Evolutionary conservation across 192 early-diverging fungal genomes (phyloP).

Genomic region (Coemansia sp.): DNA sequence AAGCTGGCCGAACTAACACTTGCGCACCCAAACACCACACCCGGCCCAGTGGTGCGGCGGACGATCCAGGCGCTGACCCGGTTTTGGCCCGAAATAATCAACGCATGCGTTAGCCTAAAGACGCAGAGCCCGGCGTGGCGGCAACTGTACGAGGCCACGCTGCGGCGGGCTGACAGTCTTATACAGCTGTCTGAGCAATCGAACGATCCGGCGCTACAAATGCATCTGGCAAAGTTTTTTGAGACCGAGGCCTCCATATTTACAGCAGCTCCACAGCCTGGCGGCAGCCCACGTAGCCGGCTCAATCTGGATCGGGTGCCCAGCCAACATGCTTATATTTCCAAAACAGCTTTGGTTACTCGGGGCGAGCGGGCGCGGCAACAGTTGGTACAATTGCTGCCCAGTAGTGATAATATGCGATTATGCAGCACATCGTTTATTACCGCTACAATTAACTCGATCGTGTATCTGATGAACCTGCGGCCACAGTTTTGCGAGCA

Average conservation of each 20-base stretch:
- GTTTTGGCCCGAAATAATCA: slow-evolving; percentile 38
- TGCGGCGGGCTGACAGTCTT: slow-evolving; percentile 15
- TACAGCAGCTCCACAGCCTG: slow-evolving; percentile 8
- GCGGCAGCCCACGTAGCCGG: not conserved
- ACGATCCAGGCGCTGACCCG: slow-evolving; percentile 43
- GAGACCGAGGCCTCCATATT: slow-evolving; percentile 41
- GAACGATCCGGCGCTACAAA: slow-evolving; percentile 43
- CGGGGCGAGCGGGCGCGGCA: slow-evolving; percentile 31
- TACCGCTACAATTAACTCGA: slow-evolving; percentile 44
- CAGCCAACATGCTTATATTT: slow-evolving; percentile 25
- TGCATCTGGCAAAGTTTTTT: slow-evolving; percentile 46
- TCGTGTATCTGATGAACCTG: slow-evolving; percentile 47
- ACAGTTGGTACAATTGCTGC: slow-evolving; percentile 39
- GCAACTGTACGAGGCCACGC: slow-evolving; percentile 20
- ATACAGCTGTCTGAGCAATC: slow-evolving; percentile 20
- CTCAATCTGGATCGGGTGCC: slow-evolving; percentile 24
- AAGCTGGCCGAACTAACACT: slow-evolving; percentile 28
- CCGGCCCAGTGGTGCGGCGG: slow-evolving; percentile 37
- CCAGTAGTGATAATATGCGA: slow-evolving; percentile 41
- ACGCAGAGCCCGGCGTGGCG: slow-evolving; percentile 15
- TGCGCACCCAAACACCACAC: slow-evolving; percentile 24
- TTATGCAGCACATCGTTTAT: slow-evolving; percentile 50
- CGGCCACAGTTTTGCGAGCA: slow-evolving; percentile 44
- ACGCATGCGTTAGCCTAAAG: slow-evolving; percentile 8
- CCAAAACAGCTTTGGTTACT: slow-evolving; percentile 15